phyloP scores from a whole-genome alignment of 257 asterid genomes.

The Echites panduratus region DNA sequence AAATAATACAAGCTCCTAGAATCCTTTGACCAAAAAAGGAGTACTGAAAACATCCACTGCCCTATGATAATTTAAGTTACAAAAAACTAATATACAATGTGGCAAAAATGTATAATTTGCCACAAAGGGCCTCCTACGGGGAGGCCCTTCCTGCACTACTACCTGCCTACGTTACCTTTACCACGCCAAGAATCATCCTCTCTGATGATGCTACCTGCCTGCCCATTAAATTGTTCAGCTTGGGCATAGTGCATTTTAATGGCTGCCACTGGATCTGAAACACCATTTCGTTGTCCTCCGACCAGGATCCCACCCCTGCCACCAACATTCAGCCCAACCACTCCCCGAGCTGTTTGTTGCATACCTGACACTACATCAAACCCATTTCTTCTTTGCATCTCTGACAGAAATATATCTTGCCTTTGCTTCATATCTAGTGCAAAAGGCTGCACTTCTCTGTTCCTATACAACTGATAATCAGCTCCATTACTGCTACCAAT shows the following conservation, averaged over 20 bases:
- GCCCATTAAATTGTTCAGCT: conserved; percentile 45
- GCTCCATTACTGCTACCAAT: conserved; percentile 33
- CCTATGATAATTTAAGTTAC: conserved; percentile 44
- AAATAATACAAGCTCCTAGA: conserved; percentile 51
- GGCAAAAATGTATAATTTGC: conserved; percentile 40
- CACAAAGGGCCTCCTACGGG: conserved; percentile 23
- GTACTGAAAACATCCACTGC: conserved; percentile 32
- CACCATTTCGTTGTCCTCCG: conserved; percentile 59
- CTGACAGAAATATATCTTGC: conserved; percentile 41
- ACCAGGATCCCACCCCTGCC: conserved; percentile 53
- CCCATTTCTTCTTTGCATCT: conserved; percentile 70
- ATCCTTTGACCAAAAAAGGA: conserved; percentile 29
- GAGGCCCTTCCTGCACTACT: conserved; percentile 34
- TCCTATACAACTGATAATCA: conserved; percentile 41
- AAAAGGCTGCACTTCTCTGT: conserved; percentile 46
- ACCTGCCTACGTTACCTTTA: conserved; percentile 76
- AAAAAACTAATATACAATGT: conserved; percentile 51
- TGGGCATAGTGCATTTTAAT: conserved; percentile 72
- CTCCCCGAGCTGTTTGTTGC: conserved; percentile 48
- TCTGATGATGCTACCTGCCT: conserved; percentile 34
- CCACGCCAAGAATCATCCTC: conserved; percentile 72
- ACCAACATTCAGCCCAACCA: conserved; percentile 49
- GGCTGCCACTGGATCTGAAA: conserved; percentile 86
- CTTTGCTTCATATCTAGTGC: conserved; percentile 49
- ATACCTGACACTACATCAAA: conserved; percentile 41